Evolutionary conservation across 2,329 filamentous ascomycete genomes (phyloP), one percentile per base, ranked within the genome.

Genomic region (Stemphylium beticola): DNA sequence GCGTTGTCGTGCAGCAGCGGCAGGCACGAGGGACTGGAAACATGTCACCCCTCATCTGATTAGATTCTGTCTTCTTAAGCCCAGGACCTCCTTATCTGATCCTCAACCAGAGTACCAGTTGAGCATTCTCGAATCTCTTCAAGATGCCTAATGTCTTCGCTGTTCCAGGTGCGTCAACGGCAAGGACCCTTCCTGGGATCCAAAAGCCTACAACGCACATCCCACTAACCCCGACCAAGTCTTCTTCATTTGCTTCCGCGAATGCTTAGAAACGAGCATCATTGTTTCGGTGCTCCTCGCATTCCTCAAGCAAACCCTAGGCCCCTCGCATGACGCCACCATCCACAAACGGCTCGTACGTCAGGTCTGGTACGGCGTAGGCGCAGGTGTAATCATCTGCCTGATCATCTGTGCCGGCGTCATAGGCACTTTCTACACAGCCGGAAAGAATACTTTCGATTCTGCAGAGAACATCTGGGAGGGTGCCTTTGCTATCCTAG

Each of bases 161-260:
- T 59, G 86, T 92, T 18, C 89, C 89, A 61, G 78, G 82, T 84
- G 68, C 61, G 64, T 38, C 22, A 37, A 14, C 29, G n/a, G 24
- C 33, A 17, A 53, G 31, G 18, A 17, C 7, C 20, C 12, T 9
- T 12, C 2, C n/a, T 34, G 17, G 2, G 32, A 18, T 15, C 12
- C 14, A 8, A 2, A 17, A 11, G 15, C 24, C 9, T 4, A 18
- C n/a, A 15, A 39, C 1, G 20, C 29, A 15, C 1, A 38, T 31
- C 8, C 14, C 39, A 24, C 40, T 54, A 50, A 54, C 29, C 2
- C 2, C 6, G 3, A 17, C 17, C 40, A 26, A 82, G 85, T 96
- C 50, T 96, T 96, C 79, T 93, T 96, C 79, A 90, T 96, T 74
- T 87, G 91, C 77, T 95, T 96, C 74, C 87, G 92, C 70, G 92